Evolutionary conservation across 1,284 basidiomycete species (phyloP).

Genomic region (Sphagnurus paluster): DNA sequence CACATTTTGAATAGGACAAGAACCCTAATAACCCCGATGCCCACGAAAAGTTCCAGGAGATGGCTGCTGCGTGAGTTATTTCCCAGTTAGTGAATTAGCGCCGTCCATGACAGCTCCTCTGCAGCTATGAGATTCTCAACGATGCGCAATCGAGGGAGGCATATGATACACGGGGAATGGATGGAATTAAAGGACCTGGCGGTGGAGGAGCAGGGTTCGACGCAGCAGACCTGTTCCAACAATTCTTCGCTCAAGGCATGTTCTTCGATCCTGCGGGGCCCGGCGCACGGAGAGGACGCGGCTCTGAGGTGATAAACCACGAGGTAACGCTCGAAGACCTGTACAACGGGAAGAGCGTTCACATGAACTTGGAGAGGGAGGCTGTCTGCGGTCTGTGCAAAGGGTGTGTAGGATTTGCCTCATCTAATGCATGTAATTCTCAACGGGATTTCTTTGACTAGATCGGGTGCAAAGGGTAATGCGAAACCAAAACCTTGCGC

Average conservation of each 20-base stretch:
- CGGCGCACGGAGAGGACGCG: constrained; percentile 49
- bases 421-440: constrained; percentile 2
- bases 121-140: constrained; percentile 84
- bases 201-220: constrained; percentile 53
- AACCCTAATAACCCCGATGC: constrained; percentile 80
- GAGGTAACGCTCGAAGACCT: constrained; percentile 90
- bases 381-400: constrained; percentile 79
- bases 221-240: constrained; percentile 71
- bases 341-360: constrained; percentile 89
- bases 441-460: constrained; percentile 35
- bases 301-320: constrained; percentile 78
- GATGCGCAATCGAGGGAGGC: constrained; percentile 75
- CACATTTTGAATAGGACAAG: constrained; percentile 48
- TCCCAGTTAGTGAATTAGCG: constrained; percentile 9
- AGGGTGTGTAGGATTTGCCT: constrained; percentile 55
- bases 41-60: constrained; percentile 83
- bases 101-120: constrained; percentile 4
- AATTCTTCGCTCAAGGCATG: constrained; percentile 64
- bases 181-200: constrained; percentile 56
- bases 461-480: constrained; percentile 78
- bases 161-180: constrained; percentile 84
- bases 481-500: constrained; percentile 82
- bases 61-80: constrained; percentile 76
- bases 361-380: constrained; percentile 89
- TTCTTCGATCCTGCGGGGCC: constrained; percentile 58